Evolutionary conservation across 768 basidiomycete genomes (phyloP).

Genomic region (Rhizopogon vesiculosus): DNA sequence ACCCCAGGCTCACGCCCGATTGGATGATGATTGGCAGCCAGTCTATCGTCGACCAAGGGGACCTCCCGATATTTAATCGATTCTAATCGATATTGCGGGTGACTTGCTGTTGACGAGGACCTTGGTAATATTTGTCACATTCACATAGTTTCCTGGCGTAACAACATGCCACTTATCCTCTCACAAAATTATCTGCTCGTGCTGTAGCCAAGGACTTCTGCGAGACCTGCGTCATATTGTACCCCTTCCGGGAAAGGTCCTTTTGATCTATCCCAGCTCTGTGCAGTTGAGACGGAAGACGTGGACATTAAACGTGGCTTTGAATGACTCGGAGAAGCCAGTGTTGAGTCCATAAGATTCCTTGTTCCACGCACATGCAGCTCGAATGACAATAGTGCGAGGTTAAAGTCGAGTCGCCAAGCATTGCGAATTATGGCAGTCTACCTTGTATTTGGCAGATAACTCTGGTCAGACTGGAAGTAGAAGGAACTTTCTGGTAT

Average conservation of each 20-base stretch:
- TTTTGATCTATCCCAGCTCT: slow-evolving; percentile 9
- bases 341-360: slow-evolving; percentile 32
- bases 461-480: no score
- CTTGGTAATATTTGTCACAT: slow-evolving; percentile 5
- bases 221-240: slow-evolving; percentile 20
- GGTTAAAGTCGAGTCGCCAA: slow-evolving; percentile 39
- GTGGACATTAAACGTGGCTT: slow-evolving; percentile 38
- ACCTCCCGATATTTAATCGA: no score
- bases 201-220: slow-evolving; percentile 32
- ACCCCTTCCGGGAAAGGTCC: slow-evolving; percentile 29
- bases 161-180: no score
- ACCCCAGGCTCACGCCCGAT: slow-evolving; percentile 23
- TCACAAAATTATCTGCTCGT: no score
- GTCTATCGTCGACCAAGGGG: slow-evolving; percentile 14
- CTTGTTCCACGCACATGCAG: slow-evolving; percentile 27
- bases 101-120: slow-evolving; percentile 29
- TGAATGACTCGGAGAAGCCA: slow-evolving; percentile 26
- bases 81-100: slow-evolving; percentile 26
- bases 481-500: no score
- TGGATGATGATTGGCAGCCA: slow-evolving; percentile 28
- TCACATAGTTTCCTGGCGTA: no score
- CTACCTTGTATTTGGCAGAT: no score
- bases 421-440: slow-evolving; percentile 33
- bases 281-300: slow-evolving; percentile 29
- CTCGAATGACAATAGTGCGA: slow-evolving; percentile 33